Evolutionary conservation across 768 basidiomycete genomes (phyloP).

Genomic region (Russula brevipes): DNA sequence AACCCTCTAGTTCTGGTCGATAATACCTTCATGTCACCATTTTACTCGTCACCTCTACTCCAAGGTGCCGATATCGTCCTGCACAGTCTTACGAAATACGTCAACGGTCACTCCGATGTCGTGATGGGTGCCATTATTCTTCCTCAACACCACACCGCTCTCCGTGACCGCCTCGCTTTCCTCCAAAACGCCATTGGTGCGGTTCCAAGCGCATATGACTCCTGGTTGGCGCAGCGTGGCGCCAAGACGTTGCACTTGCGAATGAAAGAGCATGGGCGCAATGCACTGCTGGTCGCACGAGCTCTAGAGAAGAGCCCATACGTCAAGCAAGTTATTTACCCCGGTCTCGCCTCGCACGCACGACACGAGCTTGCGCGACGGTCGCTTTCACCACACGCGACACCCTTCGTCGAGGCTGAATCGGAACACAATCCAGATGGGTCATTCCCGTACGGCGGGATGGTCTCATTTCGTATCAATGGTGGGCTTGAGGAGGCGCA

Average conservation of each 20-base stretch:
- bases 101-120: constrained; percentile 93
- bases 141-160: constrained; percentile 45
- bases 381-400: constrained; percentile 64
- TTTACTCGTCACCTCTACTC: constrained; percentile 81
- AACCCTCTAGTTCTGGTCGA: constrained; percentile 82
- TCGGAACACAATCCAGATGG: constrained; percentile 31
- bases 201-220: constrained; percentile 80
- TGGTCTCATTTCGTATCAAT: constrained; percentile 69
- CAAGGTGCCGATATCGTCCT: constrained; percentile 81
- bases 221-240: constrained; percentile 85
- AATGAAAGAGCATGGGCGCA: constrained; percentile 80
- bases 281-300: constrained; percentile 71
- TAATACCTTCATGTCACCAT: constrained; percentile 93
- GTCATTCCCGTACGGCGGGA: constrained; percentile 87
- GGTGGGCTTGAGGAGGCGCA: constrained; percentile 53
- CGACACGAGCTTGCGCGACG: constrained; percentile 59
- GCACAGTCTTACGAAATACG: constrained; percentile 84
- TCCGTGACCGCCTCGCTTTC: constrained; percentile 65
- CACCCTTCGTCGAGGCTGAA: constrained; percentile 49
- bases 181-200: constrained; percentile 87
- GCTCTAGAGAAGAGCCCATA: constrained; percentile 49
- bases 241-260: constrained; percentile 88
- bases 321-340: constrained; percentile 84
- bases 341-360: constrained; percentile 66
- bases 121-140: constrained; percentile 83